Conservation (phyloP, 768 basidiomycete genomes). For the Hericium erinaceus region DNA sequence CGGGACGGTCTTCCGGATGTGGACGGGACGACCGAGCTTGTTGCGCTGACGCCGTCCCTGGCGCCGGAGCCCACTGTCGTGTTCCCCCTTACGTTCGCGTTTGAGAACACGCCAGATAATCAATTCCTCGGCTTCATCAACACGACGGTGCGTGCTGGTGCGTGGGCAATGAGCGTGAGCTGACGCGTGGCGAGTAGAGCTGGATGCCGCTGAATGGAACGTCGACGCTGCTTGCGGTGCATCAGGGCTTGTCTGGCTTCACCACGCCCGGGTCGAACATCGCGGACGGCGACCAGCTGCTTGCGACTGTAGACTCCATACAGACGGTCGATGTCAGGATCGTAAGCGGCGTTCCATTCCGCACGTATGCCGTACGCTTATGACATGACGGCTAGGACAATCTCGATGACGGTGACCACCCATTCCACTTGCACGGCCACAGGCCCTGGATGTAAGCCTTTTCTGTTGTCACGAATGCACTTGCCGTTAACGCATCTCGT, state of each 20-base stretch:
- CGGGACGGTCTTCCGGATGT: neutral
- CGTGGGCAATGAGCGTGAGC: neutral
- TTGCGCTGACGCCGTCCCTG: neutral
- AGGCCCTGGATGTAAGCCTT: slow-evolving; percentile 8
- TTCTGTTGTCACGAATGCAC: neutral
- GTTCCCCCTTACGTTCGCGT: neutral
- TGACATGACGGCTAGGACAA: slow-evolving; percentile 1
- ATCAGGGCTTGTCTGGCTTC: neutral
- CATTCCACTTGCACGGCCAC: slow-evolving; percentile 11
- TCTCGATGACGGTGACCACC: slow-evolving; percentile 11
- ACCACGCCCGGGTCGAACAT: neutral
- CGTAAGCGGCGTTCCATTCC: neutral
- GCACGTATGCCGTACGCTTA: neutral
- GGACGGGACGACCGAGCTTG: slow-evolving; percentile 5
- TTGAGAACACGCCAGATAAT: slow-evolving; percentile 2
- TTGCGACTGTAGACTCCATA: slow-evolving; percentile 9
- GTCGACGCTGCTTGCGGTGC: slow-evolving; percentile 7
- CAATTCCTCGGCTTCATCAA: slow-evolving; percentile 12
- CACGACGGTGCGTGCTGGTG: neutral
- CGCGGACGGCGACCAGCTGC: slow-evolving; percentile 1
- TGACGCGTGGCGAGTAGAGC: neutral
- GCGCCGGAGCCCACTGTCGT: slow-evolving; percentile 5
- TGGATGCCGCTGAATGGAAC: slow-evolving; percentile 6
- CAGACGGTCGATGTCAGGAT: slow-evolving; percentile 8
- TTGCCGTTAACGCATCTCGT: neutral